Base-by-base conservation (phyloP, 2,329 filamentous ascomycete species). In the Aspergillus aculeatinus region DNA sequence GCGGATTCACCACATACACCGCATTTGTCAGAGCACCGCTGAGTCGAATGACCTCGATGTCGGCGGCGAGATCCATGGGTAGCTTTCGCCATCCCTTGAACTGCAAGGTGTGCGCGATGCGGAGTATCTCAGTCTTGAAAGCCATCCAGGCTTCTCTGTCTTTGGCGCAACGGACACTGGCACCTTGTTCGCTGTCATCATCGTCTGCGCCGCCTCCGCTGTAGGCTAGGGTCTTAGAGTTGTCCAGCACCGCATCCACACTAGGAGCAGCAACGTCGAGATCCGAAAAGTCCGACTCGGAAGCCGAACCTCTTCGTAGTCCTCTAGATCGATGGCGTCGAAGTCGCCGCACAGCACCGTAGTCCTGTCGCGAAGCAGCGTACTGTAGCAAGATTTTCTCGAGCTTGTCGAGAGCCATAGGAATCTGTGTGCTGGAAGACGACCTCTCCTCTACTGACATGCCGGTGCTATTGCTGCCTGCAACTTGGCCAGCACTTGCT, bases 1-100 rank as follows among this genome's bases (percentile, higher is more conserved):
- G 93, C 1, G 94, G 93, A 1, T 87, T 89, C 23, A 98, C 92
- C 54, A 96, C 92, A 72, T 98, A 99, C 39, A 99, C 93, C 11
- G 94, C 92, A 72, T 99, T 99, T 21, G 95, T 99, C 66, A 99
- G 79, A 9, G 95, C 95, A 62, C 95, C 95, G 73, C 94, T 97
- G 47, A 84, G 73, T 44, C 81, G 73, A 42, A 80, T 69, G 60
- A 82, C 75, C 58, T 81, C 73, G 55, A 82, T 72, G 52, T 82
- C 77, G 57, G 67, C 65, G 44, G 77, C 72, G 44, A 69, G 58
- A 29, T 79, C 76, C 68, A 81, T 73, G 0, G 91, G 85, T 0
- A 99, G 87, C 61, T 87, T 87, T 56, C 93, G 87, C 95, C 95
- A 99, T 10, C 94, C 92, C 74, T 96, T 96, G 33, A 98, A 83